phyloP scores from a whole-genome alignment of 1,139 yeast genomes.

The Eremothecium gossypii region DNA sequence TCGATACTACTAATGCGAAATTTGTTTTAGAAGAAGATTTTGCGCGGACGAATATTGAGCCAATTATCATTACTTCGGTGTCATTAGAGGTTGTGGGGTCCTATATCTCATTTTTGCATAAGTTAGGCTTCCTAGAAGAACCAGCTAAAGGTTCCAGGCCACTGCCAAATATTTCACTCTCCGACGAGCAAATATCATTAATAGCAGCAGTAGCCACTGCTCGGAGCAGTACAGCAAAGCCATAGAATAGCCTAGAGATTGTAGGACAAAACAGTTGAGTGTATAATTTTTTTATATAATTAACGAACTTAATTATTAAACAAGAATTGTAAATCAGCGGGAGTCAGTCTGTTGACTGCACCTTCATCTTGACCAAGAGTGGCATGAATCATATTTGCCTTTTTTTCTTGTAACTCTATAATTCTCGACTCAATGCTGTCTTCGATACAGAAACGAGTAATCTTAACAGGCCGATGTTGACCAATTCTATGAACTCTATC shows the following conservation, averaged over 20 bases:
- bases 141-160: conserved; percentile 32
- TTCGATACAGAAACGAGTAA: conserved; percentile 85
- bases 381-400: conserved; percentile 96
- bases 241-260: not conserved
- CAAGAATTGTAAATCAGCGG: conserved; percentile 89
- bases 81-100: conserved; percentile 56
- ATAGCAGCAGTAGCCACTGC: conserved; percentile 83
- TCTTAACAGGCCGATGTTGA: conserved; percentile 88
- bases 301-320: conserved; percentile 47
- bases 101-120: conserved; percentile 70
- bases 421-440: conserved; percentile 95
- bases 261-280: not conserved
- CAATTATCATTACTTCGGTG: conserved; percentile 64
- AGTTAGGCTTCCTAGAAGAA: conserved; percentile 69
- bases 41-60: conserved; percentile 56
- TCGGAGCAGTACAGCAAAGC: conserved; percentile 40
- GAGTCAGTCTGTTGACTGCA: conserved; percentile 78
- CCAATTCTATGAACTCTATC: conserved; percentile 98
- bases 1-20: conserved; percentile 76
- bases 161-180: conserved; percentile 52
- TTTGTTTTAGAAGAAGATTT: conserved; percentile 53
- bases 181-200: conserved; percentile 52
- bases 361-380: conserved; percentile 88
- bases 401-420: conserved; percentile 90
- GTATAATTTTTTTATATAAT: not conserved